Conservation (phyloP, 305 asterid species). For the Solanum chacoense region DNA sequence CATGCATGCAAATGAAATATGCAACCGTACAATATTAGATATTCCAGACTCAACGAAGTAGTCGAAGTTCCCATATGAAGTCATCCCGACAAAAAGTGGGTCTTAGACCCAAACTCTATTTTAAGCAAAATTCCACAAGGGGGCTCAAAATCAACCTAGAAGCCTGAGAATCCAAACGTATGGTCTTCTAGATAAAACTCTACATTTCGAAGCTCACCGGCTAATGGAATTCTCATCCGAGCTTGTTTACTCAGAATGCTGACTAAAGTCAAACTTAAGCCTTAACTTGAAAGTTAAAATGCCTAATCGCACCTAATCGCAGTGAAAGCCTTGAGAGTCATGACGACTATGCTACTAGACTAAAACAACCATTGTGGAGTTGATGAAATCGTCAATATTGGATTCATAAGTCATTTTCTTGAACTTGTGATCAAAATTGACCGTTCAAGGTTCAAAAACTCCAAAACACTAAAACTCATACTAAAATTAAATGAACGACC, state of each 20-base stretch:
- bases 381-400: background rate
- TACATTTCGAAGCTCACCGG: background rate
- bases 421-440: too few species aligned
- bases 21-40: background rate
- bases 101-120: background rate
- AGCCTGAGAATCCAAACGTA: background rate
- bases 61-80: background rate
- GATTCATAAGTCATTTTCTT: background rate
- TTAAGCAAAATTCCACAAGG: background rate
- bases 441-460: too few species aligned
- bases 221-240: background rate
- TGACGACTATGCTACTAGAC: background rate
- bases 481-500: background rate
- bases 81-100: background rate
- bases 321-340: background rate
- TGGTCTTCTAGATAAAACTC: background rate
- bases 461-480: background rate
- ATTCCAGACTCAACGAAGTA: background rate
- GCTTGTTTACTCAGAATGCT: background rate
- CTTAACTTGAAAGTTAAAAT: background rate
- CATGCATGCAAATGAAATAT: background rate
- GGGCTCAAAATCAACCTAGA: background rate
- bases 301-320: background rate
- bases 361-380: background rate
- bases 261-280: background rate